Base-by-base conservation (phyloP, 2,329 filamentous ascomycete genomes). In the Ciborinia camelliae region DNA sequence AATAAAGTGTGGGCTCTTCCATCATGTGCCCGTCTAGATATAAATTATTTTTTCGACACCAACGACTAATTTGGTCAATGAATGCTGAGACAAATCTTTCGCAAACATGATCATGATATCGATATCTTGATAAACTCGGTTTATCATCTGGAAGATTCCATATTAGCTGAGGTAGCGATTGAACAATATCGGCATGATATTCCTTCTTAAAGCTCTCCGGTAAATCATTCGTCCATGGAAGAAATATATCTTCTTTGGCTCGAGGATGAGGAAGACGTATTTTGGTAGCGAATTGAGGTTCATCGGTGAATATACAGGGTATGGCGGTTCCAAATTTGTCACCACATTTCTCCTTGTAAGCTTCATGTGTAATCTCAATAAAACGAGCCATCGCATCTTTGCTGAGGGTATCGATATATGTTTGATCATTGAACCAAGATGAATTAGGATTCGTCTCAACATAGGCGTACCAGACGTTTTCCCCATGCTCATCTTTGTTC, bases 301-400 rank as follows among this genome's bases (percentile, higher is more conserved):
- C 74, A 54, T 76, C 75, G 4, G 73, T 75, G 28, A 75, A 75
- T 20, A 75, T 75, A 51, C 73, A 74, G 2, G 74, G 74, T 6
- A 75, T 68, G 2, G 66, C 68, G 1, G 67, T 68, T 0, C 74
- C 74, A 51, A 76, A 76, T 23, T 69, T 71, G 50, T 74, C 70
- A 26, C 71, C 72, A 9, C 75, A 62, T 45, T 69, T 70, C 9
- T 65, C 58, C 63, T 75, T 75, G 61, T 75, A 76, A 9, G 67
- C 64, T 57, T 75, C 72, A 64, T 76, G 72, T 1, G 73, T 75
- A 28, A 68, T 72, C 18, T 74, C 68, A 39, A 76, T 68, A 48
- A 76, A 76, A 6, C 68, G 57, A 9, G 54, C 63, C 48, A 75
- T 74, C 35, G 74, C 74, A 14, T 69, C 65, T 3, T 65, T 60